Evolutionary conservation across 179 eudicot genomes (phyloP).

Genomic region (Silene noctiflora): DNA sequence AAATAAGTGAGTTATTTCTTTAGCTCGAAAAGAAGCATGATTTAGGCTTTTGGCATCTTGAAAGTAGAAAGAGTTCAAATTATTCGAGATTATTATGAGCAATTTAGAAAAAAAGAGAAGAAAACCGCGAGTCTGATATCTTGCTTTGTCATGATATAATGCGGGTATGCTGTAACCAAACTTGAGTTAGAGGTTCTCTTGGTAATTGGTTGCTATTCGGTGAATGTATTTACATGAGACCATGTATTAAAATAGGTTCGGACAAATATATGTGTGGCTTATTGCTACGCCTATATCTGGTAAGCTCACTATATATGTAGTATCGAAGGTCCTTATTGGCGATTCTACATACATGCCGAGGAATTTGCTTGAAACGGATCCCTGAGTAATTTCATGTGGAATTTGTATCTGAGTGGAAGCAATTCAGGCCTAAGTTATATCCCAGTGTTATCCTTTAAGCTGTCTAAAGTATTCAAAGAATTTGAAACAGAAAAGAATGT

Average conservation of each 20-base stretch:
- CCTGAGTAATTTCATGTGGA: neutral
- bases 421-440: neutral
- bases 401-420: neutral
- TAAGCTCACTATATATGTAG: too few species aligned
- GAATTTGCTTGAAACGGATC: neutral
- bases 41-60: conserved; percentile 3
- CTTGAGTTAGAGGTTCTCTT: neutral
- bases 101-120: neutral
- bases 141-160: neutral
- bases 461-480: too few species aligned
- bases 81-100: neutral
- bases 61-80: neutral
- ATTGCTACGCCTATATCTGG: neutral
- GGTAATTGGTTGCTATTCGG: neutral
- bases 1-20: neutral
- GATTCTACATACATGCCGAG: neutral
- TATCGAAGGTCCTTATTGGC: neutral
- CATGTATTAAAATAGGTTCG: neutral
- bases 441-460: neutral
- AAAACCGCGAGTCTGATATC: neutral
- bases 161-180: neutral
- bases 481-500: neutral
- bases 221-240: neutral
- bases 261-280: neutral
- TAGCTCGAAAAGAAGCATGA: conserved; percentile 3